phyloP scores from a whole-genome alignment of 1,284 basidiomycete species.

The Phellopilus nigrolimitatus region DNA sequence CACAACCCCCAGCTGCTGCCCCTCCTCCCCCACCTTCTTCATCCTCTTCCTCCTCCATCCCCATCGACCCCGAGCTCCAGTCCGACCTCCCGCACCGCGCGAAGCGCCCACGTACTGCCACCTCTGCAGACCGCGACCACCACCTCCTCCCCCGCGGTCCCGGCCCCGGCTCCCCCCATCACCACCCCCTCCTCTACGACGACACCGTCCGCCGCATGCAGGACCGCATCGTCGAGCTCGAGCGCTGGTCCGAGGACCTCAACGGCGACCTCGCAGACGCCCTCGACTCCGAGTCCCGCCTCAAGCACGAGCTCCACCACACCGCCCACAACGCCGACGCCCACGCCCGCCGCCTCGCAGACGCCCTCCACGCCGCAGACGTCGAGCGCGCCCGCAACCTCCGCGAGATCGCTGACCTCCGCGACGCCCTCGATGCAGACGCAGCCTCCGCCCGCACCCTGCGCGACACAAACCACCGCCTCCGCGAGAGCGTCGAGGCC shows the following conservation, averaged over 20 bases:
- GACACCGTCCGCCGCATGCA: conserved; percentile 16
- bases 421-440: conserved; percentile 12
- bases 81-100: conserved; percentile 4
- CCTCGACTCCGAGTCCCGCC: conserved; percentile 17
- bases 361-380: conserved; percentile 11
- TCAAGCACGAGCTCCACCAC: conserved; percentile 12
- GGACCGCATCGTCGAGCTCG: conserved; percentile 20
- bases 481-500: conserved; percentile 16
- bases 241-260: conserved; percentile 18
- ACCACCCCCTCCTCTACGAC: conserved; percentile 9
- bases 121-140: conserved; percentile 10
- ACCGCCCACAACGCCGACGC: conserved; percentile 6
- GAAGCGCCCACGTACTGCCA: conserved; percentile 1
- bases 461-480: conserved; percentile 6
- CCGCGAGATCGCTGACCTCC: conserved; percentile 13
- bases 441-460: conserved; percentile 6
- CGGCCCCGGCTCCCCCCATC: background rate
- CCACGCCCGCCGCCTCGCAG: conserved; percentile 13
- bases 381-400: conserved; percentile 5
- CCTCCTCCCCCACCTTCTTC: conserved; percentile 6
- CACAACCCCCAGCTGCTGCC: conserved; percentile 2
- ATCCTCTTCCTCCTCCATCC: background rate
- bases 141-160: background rate
- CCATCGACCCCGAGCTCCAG: conserved; percentile 9
- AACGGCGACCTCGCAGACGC: conserved; percentile 18